Evolutionary conservation across 352 stramenopile genomes (phyloP).

Genomic region (Phytopythium chamaehyphon): DNA sequence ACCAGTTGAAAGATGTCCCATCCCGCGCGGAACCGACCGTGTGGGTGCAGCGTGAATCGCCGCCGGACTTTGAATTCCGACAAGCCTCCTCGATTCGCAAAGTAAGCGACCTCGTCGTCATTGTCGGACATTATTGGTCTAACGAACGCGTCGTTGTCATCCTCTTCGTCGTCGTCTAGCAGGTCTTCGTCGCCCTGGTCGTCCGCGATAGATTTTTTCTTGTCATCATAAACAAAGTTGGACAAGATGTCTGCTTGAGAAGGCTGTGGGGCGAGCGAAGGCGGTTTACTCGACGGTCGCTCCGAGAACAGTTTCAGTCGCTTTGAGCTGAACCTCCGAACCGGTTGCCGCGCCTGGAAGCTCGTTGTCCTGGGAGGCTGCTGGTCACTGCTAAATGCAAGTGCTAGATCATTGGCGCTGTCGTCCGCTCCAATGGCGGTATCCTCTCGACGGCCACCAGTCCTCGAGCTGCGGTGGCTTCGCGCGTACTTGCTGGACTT

Average conservation of each 20-base stretch:
- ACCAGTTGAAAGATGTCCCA: slow-evolving; percentile 59
- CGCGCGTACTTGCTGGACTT: background rate
- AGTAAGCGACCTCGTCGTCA: slow-evolving; percentile 69
- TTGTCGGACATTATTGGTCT: slow-evolving; percentile 23
- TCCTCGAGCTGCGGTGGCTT: background rate
- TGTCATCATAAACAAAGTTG: background rate
- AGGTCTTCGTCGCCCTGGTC: slow-evolving; percentile 13
- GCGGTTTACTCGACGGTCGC: background rate
- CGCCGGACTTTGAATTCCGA: slow-evolving; percentile 46
- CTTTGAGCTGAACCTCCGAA: background rate
- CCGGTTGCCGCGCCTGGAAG: background rate
- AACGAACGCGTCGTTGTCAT: slow-evolving; percentile 3
- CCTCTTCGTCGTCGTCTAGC: slow-evolving; percentile 7
- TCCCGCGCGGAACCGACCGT: slow-evolving; percentile 44
- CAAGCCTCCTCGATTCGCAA: slow-evolving; percentile 38
- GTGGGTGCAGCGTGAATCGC: slow-evolving; percentile 55
- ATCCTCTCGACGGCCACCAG: background rate
- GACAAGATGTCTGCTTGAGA: background rate
- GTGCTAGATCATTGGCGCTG: background rate
- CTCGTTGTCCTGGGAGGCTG: background rate
- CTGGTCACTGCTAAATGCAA: background rate
- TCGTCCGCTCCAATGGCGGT: background rate
- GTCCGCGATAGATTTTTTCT: slow-evolving; percentile 4
- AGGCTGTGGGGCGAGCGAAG: background rate
- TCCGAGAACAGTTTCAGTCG: background rate